Evolutionary conservation across 2,329 filamentous ascomycete genomes (phyloP).

Genomic region (Monosporascus sp.): DNA sequence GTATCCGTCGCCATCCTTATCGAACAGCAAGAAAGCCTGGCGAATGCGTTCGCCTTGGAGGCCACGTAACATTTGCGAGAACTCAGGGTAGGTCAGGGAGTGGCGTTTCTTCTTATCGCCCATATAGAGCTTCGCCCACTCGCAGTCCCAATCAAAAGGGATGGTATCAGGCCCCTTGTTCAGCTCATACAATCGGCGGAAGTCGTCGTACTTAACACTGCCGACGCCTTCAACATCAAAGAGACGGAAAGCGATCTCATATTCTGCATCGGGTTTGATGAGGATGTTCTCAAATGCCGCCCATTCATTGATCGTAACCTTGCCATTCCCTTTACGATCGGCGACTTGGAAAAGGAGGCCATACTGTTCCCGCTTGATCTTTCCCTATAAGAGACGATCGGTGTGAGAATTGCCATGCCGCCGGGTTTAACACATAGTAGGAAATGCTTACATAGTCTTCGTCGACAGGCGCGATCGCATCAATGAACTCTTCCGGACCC

Average conservation of each 20-base stretch:
- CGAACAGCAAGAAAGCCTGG: conserved; percentile 89
- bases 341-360: conserved; percentile 88
- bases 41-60: conserved; percentile 93
- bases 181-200: conserved; percentile 77
- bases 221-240: conserved; percentile 86
- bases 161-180: conserved; percentile 84
- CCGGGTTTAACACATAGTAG: background rate
- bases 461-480: conserved; percentile 77
- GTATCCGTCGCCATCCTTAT: conserved; percentile 88
- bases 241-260: conserved; percentile 95
- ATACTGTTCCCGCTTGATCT: conserved; percentile 95
- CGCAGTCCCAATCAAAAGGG: conserved; percentile 94
- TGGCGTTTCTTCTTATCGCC: conserved; percentile 84
- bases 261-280: conserved; percentile 91
- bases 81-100: conserved; percentile 90
- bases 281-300: conserved; percentile 90
- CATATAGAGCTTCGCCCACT: conserved; percentile 94
- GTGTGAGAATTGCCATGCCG: conserved; percentile 3
- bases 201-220: conserved; percentile 82
- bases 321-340: conserved; percentile 69
- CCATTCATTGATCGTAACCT: conserved; percentile 80
- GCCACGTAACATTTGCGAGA: conserved; percentile 95
- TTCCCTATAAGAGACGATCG: conserved; percentile 61
- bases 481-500: conserved; percentile 80
- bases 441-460: conserved; percentile 81